phyloP scores from a whole-genome alignment of 495 filamentous ascomycete genomes.

The Aspergillus egyptiacus region DNA sequence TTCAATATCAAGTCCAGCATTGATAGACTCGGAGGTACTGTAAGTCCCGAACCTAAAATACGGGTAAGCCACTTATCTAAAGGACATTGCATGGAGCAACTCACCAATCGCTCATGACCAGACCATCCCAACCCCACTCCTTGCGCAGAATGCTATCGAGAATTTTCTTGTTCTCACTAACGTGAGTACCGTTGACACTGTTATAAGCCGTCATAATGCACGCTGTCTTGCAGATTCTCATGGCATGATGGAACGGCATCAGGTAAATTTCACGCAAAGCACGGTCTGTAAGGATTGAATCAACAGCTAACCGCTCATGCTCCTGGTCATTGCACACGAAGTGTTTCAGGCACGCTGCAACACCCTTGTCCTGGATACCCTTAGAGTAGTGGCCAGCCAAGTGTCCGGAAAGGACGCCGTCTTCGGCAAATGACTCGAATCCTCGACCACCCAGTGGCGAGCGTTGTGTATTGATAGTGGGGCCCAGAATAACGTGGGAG shows the following conservation, averaged over 20 bases:
- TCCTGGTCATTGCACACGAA: slow-evolving; percentile 82
- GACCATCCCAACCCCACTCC: slow-evolving; percentile 66
- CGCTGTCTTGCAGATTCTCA: slow-evolving; percentile 56
- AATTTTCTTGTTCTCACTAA: slow-evolving; percentile 58
- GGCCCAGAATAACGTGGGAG: slow-evolving; percentile 64
- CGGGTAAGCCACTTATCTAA: background rate
- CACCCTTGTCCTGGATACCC: slow-evolving; percentile 64
- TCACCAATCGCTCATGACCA: slow-evolving; percentile 69
- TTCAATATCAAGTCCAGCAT: slow-evolving; percentile 67
- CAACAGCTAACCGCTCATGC: slow-evolving; percentile 61
- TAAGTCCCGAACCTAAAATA: slow-evolving; percentile 54
- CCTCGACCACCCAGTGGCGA: slow-evolving; percentile 70
- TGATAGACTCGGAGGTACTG: slow-evolving; percentile 58
- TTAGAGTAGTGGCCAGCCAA: slow-evolving; percentile 60
- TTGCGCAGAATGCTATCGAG: slow-evolving; percentile 59
- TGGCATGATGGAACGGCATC: slow-evolving; percentile 65
- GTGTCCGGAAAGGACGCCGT: slow-evolving; percentile 64
- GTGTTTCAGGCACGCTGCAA: slow-evolving; percentile 71
- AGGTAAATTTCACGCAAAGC: slow-evolving; percentile 74
- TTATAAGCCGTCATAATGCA: slow-evolving; percentile 76
- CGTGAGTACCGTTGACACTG: slow-evolving; percentile 65
- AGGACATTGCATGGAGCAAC: slow-evolving; percentile 10
- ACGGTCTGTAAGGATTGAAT: slow-evolving; percentile 60
- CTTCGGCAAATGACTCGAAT: slow-evolving; percentile 77
- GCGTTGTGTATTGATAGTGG: slow-evolving; percentile 74